Percentiles rank a stretch among this genome's conserved stretches.
Evolutionary conservation across 768 basidiomycete genomes (phyloP).

Genomic region (Tephrocybe sp.): DNA sequence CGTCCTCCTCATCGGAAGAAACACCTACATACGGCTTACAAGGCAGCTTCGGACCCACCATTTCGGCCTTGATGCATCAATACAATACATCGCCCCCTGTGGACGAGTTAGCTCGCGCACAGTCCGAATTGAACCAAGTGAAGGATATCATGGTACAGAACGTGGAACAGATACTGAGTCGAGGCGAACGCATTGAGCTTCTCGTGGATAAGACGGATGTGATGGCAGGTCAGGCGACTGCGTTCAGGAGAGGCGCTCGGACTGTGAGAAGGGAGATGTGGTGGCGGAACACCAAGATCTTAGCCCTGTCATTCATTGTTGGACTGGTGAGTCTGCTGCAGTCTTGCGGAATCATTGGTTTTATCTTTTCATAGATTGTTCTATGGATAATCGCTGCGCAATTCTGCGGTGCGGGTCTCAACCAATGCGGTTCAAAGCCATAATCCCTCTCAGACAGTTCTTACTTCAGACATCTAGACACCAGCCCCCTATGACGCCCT

Average conservation of each 20-base stretch:
- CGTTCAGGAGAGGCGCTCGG: conserved; percentile 86
- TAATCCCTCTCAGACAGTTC: neutral
- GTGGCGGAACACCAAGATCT: conserved; percentile 78
- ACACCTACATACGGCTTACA: conserved; percentile 65
- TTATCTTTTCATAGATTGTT: conserved; percentile 46
- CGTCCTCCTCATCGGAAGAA: conserved; percentile 56
- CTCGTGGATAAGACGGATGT: conserved; percentile 97
- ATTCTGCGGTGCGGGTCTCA: conserved; percentile 82
- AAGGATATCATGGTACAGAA: conserved; percentile 99
- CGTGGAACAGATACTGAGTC: conserved; percentile 90
- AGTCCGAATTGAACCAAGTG: conserved; percentile 83
- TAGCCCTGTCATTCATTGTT: conserved; percentile 69
- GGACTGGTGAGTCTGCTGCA: conserved; percentile 47
- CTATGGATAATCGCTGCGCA: conserved; percentile 84
- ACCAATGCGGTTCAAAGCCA: conserved; percentile 50
- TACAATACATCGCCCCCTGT: conserved; percentile 87
- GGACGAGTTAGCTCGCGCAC: conserved; percentile 89
- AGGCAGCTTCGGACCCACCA: conserved; percentile 65
- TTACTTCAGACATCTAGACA: neutral
- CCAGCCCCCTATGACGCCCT: neutral
- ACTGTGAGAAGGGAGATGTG: conserved; percentile 84
- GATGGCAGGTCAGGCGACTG: conserved; percentile 91
- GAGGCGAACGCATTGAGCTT: conserved; percentile 94
- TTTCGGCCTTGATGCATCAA: conserved; percentile 75
- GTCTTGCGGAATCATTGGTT: conserved; percentile 2